Conservation (phyloP, 805 yeast genomes). For the Kluyveromyces siamensis region DNA sequence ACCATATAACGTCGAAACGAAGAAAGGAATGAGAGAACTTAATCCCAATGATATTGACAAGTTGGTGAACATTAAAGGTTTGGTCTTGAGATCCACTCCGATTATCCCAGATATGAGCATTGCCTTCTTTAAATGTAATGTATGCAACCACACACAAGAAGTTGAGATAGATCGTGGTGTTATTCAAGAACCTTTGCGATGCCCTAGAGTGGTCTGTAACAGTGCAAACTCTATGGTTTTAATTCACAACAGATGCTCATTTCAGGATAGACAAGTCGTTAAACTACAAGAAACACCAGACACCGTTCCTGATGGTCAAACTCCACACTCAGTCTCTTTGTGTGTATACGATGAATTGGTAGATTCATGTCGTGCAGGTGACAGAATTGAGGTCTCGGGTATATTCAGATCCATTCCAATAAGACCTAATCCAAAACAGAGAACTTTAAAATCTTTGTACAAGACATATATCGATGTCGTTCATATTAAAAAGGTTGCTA, state of each 20-base stretch:
- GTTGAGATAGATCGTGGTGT: constrained; percentile 93
- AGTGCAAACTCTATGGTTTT: constrained; percentile 81
- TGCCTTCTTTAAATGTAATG: constrained; percentile 90
- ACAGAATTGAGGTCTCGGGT: constrained; percentile 90
- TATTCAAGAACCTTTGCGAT: constrained; percentile 84
- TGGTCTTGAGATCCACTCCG: constrained; percentile 80
- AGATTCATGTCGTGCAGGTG: constrained; percentile 93
- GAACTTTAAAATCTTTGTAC: constrained; percentile 74
- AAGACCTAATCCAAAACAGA: constrained; percentile 73
- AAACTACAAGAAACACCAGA: constrained; percentile 95
- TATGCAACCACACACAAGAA: constrained; percentile 85
- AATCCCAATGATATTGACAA: constrained; percentile 94
- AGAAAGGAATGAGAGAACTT: constrained; percentile 80
- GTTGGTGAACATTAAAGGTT: constrained; percentile 81
- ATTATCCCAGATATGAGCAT: constrained; percentile 97
- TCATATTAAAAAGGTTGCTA: constrained; percentile 81
- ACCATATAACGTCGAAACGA: constrained; percentile 71
- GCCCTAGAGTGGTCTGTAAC: constrained; percentile 84
- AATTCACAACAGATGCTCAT: constrained; percentile 84
- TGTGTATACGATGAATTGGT: constrained; percentile 95
- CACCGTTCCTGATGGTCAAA: constrained; percentile 94
- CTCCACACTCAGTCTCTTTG: constrained; percentile 90
- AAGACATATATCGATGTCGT: constrained; percentile 93
- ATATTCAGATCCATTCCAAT: constrained; percentile 90
- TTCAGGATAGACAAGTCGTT: constrained; percentile 92